Evolutionary conservation across 2,329 filamentous ascomycete genomes (phyloP).

Genomic region (Fusarium sp.): DNA sequence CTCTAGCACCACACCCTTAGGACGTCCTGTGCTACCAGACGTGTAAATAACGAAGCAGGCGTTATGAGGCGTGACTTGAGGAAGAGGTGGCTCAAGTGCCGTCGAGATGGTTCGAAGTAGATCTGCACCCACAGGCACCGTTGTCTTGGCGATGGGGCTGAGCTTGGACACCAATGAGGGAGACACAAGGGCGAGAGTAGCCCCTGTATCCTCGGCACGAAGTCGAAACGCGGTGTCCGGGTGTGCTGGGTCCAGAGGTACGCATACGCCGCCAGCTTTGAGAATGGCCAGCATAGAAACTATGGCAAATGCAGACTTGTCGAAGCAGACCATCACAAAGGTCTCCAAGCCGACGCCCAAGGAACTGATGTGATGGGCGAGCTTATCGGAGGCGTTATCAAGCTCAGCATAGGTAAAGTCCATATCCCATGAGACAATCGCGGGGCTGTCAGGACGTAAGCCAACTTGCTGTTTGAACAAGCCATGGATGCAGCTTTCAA

Average conservation of each 20-base stretch:
- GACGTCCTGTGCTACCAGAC: slow-evolving; percentile 29
- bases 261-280: slow-evolving; percentile 33
- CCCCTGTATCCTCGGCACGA: slow-evolving; percentile 20
- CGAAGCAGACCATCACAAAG: slow-evolving; percentile 28
- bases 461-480: slow-evolving; percentile 20
- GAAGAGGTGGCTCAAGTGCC: neutral
- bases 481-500: slow-evolving; percentile 27
- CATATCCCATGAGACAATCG: slow-evolving; percentile 36
- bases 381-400: slow-evolving; percentile 21
- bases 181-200: slow-evolving; percentile 26
- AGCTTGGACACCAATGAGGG: slow-evolving; percentile 4
- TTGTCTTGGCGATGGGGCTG: slow-evolving; percentile 5
- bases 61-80: slow-evolving; percentile 6
- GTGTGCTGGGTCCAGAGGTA: slow-evolving; percentile 33
- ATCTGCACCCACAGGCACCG: slow-evolving; percentile 14
- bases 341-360: slow-evolving; percentile 15
- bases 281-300: slow-evolving; percentile 33
- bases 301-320: slow-evolving; percentile 31
- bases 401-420: slow-evolving; percentile 35
- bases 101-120: neutral
- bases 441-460: neutral
- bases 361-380: slow-evolving; percentile 12
- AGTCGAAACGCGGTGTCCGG: slow-evolving; percentile 33
- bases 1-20: slow-evolving; percentile 34
- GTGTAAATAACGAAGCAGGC: slow-evolving; percentile 40